Evolutionary conservation across 352 stramenopile genomes (phyloP).

Genomic region (Pythium utonaiense): DNA sequence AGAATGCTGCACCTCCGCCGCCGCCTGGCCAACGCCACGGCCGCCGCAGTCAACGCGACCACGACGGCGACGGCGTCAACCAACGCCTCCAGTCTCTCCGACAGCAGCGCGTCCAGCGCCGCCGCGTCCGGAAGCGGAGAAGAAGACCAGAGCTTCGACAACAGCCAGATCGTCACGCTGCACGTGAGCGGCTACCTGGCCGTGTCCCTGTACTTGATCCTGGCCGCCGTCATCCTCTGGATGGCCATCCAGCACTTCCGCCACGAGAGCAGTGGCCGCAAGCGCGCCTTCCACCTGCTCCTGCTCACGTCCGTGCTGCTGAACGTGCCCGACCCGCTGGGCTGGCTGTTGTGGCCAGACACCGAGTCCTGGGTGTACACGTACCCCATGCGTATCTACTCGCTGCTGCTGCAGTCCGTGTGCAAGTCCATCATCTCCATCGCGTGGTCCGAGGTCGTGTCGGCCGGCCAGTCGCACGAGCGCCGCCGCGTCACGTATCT

Average conservation of each 20-base stretch:
- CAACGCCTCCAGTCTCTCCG: not conserved
- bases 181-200: constrained; percentile 55
- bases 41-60: not conserved
- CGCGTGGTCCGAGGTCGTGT: constrained; percentile 79
- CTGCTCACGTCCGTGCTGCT: constrained; percentile 61
- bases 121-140: not conserved
- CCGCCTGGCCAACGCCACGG: constrained; percentile 12
- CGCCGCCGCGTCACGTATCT: constrained; percentile 48
- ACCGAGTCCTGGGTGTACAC: constrained; percentile 57
- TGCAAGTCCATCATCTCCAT: constrained; percentile 83
- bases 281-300: constrained; percentile 72
- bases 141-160: constrained; percentile 15
- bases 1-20: constrained; percentile 19
- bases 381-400: constrained; percentile 66
- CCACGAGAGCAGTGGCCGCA: constrained; percentile 42
- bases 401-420: constrained; percentile 63
- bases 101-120: not conserved
- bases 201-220: constrained; percentile 55
- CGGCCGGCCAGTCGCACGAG: constrained; percentile 56
- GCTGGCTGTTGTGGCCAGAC: constrained; percentile 58
- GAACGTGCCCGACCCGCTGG: constrained; percentile 58
- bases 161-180: constrained; percentile 42
- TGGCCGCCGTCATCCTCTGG: constrained; percentile 58
- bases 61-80: not conserved
- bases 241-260: constrained; percentile 62